These are phyloP conservation scores for Acacia acuminata DNA, from an alignment of 306 rosid species.

Conservation along the genomic window DNA sequence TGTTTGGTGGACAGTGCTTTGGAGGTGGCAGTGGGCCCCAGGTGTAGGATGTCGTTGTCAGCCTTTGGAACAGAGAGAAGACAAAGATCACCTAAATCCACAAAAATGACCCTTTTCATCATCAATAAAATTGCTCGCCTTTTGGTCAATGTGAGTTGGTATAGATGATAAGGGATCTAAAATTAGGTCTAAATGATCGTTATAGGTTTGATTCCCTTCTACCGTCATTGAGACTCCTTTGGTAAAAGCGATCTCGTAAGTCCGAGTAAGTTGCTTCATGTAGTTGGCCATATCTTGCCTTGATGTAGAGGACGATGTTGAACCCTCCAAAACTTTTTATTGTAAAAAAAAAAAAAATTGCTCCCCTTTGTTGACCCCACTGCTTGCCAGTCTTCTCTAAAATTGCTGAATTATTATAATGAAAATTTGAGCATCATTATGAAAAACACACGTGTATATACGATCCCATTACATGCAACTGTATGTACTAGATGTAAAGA, in stretches of 20 bases:
- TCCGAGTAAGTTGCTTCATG: too few relatives aligned
- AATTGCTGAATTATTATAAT: not conserved
- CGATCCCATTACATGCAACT: not conserved
- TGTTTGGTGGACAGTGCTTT: slow-evolving; percentile 25
- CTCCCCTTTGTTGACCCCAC: slow-evolving; percentile 31
- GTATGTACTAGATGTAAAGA: not conserved
- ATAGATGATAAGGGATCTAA: too few relatives aligned
- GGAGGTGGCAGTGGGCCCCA: slow-evolving; percentile 42
- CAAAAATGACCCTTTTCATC: slow-evolving; percentile 15
- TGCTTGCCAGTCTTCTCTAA: not conserved
- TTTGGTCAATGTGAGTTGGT: too few relatives aligned
- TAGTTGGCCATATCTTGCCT: too few relatives aligned
- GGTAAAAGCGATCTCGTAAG: too few relatives aligned
- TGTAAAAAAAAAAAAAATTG: too few relatives aligned
- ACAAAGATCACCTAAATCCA: slow-evolving; percentile 55
- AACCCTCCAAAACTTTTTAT: too few relatives aligned
- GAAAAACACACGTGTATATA: too few relatives aligned
- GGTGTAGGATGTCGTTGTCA: slow-evolving; percentile 33
- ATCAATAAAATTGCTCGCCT: not conserved
- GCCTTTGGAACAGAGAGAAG: slow-evolving; percentile 16
- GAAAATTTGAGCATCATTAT: not conserved
- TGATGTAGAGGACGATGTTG: too few relatives aligned
- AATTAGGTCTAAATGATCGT: too few relatives aligned
- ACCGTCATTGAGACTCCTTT: too few relatives aligned
- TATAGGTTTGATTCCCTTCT: too few relatives aligned